Evolutionary conservation across 1,139 yeast species (phyloP), one percentile per base, ranked within the genome.

Genomic region (Nakaseomyces nivariensis): DNA sequence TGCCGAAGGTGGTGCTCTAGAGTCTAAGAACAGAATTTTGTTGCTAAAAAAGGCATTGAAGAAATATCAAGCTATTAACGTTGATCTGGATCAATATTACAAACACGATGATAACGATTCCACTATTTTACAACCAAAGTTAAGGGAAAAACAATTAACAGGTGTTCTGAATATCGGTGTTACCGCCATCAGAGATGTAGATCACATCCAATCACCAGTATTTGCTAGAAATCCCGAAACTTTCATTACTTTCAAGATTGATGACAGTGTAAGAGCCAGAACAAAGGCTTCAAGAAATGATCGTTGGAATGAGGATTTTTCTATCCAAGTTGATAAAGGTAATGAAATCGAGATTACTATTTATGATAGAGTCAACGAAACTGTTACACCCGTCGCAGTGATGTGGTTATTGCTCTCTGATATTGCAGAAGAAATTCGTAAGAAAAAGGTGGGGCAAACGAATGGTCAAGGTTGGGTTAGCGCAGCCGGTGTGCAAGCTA

Each of bases 331-430:
- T 38, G 96, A 87, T 54, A 87, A 85, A 64, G 96, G 95, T 29
- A 86, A 90, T 63, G 98, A 92, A 69, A 75, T 90, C 46, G 97
- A 90, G 60, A 73, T 92, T 52, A 79, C 90, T 1, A 88, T 92
- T 5, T 88, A 84, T 66, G 98, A 92, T 66, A 83, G 83, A 58
- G 71, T 77, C 32, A 85, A 85, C 45, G 77, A 75, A 49, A 76
- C 75, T 45, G 69, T 74, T 51, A 80, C 85, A 5, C 97, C 98
- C 0, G 96, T 92, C n/a, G 98, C 96, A 3, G 75, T 92, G 43
- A 80, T 86, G 60, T 92, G 97, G 97, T 77, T 90, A 37, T 76
- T 92, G 42, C 75, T 92, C 37, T 82, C 95, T 4, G 98, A 92
- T 66, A 78, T 92, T 48, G 89, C 95, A 0, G 98, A 92, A 70